Base-by-base conservation (phyloP, 441 rosid species). In the Croton laevigatus region DNA sequence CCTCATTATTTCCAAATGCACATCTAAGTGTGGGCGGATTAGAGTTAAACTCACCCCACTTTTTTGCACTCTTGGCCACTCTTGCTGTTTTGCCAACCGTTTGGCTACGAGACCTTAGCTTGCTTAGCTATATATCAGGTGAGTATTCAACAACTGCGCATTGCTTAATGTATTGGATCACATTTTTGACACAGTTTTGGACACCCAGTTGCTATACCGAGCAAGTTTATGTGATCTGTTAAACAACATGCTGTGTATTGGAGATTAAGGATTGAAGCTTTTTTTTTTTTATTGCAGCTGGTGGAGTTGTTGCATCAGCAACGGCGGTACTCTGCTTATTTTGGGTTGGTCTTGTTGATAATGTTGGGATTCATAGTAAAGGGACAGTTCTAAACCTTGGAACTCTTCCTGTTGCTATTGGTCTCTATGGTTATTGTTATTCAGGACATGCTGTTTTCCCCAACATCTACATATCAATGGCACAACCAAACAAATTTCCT, bases 361-460 rank as follows among this genome's bases (percentile, higher is more conserved):
- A 84, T 6, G 88, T 88, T 66, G 88, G 90, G 17, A 68, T 83
- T 48, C 88, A 87, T 68, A 83, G 79, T 84, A 78, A 85, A 78
- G 89, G 93, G 69, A 81, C 90, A 52, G 53, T 83, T 10, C 71
- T 94, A 20, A 89, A 91, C 72, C 81, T 90, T n/a, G 71, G 87
- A 64, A 84, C 88, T 49, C 83, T 91, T 74, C 97, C 99, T 5
- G 97, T 94, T 14, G 96, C 99, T 37, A 79, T 94, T 68, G 99
- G 99, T 9, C 97, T 91, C 46, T 91, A 90, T 17, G 97, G 99
- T 59, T 94, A 78, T 76, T 89, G 97, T 73, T 94, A 89, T 75
- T 91, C 97, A 5, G 99, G 99, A 69, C 99, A 94, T 78, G 97
- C 97, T 59, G 93, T 91, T 55, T 91, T 94, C 63, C 99, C 97